phyloP scores from a whole-genome alignment of 768 basidiomycete species.

The Suillus occidentalis region DNA sequence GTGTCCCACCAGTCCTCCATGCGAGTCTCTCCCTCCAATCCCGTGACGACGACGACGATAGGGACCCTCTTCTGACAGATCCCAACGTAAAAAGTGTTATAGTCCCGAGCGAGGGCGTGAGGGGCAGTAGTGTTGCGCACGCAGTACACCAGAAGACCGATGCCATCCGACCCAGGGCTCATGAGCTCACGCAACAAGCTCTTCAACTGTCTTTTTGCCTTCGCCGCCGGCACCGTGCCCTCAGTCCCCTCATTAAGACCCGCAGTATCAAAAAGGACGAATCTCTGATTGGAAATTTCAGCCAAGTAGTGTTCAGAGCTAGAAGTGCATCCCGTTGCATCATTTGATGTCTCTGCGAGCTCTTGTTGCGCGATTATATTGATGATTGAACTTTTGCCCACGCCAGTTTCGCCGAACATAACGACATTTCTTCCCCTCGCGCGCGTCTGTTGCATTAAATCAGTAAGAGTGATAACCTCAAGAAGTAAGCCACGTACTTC shows the following conservation, averaged over 20 bases:
- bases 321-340: conserved; percentile 19
- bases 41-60: conserved; percentile 37
- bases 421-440: conserved; percentile 14
- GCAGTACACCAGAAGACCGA: conserved; percentile 42
- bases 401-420: conserved; percentile 26
- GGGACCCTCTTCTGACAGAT: conserved; percentile 40
- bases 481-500: not conserved
- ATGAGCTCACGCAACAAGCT: conserved; percentile 17
- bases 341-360: conserved; percentile 11
- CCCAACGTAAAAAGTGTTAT: conserved; percentile 36
- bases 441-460: not conserved
- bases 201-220: conserved; percentile 19
- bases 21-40: conserved; percentile 33
- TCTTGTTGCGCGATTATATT: conserved; percentile 20
- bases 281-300: conserved; percentile 2
- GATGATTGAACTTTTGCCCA: conserved; percentile 29
- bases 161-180: conserved; percentile 23
- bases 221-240: conserved; percentile 11
- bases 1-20: conserved; percentile 34
- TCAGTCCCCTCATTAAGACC: conserved; percentile 34
- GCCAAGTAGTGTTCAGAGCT: not conserved
- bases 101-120: conserved; percentile 30
- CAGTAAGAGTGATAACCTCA: not conserved
- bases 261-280: conserved; percentile 35
- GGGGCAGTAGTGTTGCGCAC: conserved; percentile 35